phyloP scores from a whole-genome alignment of 1,284 basidiomycete species.

The Thelephora terrestris region DNA sequence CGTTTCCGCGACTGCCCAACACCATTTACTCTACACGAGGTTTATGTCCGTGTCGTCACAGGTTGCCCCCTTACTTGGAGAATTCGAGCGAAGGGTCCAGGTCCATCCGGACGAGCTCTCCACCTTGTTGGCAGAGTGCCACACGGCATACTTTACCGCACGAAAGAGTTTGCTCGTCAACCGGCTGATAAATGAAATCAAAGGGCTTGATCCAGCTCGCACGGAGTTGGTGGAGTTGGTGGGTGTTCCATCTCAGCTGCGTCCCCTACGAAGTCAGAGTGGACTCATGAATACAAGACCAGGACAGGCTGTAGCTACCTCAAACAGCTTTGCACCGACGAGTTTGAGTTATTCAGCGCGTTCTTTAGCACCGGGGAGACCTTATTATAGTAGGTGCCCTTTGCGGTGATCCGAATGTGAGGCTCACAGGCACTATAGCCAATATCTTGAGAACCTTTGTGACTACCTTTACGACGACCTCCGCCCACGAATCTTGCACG shows the following conservation, averaged over 20 bases:
- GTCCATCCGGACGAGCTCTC: constrained; percentile 71
- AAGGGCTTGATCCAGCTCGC: constrained; percentile 62
- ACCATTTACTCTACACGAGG: constrained; percentile 82
- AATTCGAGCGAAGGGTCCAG: constrained; percentile 71
- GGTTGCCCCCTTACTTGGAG: constrained; percentile 67
- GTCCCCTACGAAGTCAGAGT: neutral
- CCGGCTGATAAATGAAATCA: constrained; percentile 71
- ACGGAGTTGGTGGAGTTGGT: constrained; percentile 84
- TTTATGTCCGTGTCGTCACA: constrained; percentile 66
- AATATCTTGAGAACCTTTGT: constrained; percentile 82
- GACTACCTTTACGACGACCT: constrained; percentile 91
- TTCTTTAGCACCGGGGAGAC: constrained; percentile 84
- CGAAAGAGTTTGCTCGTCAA: constrained; percentile 63
- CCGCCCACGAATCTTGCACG: constrained; percentile 87
- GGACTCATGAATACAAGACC: constrained; percentile 39
- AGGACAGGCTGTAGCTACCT: constrained; percentile 83
- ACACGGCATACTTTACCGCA: constrained; percentile 68
- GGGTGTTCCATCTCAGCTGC: constrained; percentile 16
- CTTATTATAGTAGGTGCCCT: constrained; percentile 67
- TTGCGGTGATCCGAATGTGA: constrained; percentile 3
- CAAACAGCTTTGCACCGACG: constrained; percentile 81
- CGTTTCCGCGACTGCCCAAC: constrained; percentile 72
- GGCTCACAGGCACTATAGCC: constrained; percentile 31
- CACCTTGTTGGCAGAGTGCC: constrained; percentile 74
- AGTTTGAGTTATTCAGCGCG: constrained; percentile 74